Evolutionary conservation across 371 early-diverging fungal species (phyloP).

Genomic region (Syncephalastrum contaminatum): DNA sequence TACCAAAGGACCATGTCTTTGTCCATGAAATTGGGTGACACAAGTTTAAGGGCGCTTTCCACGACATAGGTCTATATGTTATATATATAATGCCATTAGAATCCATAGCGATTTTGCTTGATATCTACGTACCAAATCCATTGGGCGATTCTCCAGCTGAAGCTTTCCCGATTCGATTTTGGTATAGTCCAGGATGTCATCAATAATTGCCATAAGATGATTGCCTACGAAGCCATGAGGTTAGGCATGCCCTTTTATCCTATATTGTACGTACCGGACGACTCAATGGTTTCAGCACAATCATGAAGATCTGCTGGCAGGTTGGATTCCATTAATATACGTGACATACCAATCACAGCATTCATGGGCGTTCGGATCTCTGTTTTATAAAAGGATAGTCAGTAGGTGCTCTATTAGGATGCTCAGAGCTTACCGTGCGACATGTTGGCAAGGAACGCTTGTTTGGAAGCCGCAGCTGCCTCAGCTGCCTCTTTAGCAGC

Average conservation of each 20-base stretch:
- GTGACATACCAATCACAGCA: constrained; percentile 49
- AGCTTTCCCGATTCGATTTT: constrained; percentile 59
- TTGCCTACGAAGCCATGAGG: constrained; percentile 15
- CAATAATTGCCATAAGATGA: constrained; percentile 50
- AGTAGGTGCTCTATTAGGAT: not conserved
- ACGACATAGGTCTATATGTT: constrained; percentile 27
- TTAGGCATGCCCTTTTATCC: not conserved
- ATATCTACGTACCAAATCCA: constrained; percentile 38
- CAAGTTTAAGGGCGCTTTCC: constrained; percentile 42
- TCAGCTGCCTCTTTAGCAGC: constrained; percentile 54
- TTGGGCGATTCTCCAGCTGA: constrained; percentile 32
- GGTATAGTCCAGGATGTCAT: constrained; percentile 61
- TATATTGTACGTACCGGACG: constrained; percentile 21
- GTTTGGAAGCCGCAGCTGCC: constrained; percentile 55
- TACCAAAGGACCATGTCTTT: constrained; percentile 24
- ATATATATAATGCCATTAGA: too few species aligned
- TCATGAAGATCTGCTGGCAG: constrained; percentile 39
- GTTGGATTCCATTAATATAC: constrained; percentile 41
- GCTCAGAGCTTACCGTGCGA: constrained; percentile 32
- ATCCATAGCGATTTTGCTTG: too few species aligned
- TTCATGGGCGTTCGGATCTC: constrained; percentile 51
- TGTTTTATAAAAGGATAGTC: not conserved
- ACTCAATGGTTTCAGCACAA: constrained; percentile 44
- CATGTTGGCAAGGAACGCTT: constrained; percentile 52
- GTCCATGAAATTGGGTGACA: constrained; percentile 27